Conservation (phyloP, 371 early-diverging fungal species). For the Actinomucor elegans region DNA sequence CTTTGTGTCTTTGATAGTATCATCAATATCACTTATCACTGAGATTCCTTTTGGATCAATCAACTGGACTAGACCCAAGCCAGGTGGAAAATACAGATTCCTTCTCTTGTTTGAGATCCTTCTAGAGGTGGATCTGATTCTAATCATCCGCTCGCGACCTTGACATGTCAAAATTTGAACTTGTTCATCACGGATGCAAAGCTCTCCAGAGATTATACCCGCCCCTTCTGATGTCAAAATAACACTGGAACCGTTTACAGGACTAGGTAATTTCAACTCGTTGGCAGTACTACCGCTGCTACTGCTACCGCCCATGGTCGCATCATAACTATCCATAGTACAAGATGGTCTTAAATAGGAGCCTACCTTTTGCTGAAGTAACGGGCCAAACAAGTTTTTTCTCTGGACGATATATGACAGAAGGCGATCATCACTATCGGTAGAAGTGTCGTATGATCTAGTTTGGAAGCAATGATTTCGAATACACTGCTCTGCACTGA, state of each 20-base stretch:
- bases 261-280: background rate
- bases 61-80: constrained; percentile 45
- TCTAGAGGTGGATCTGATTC: constrained; percentile 10
- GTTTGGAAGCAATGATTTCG: background rate
- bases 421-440: background rate
- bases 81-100: constrained; percentile 10
- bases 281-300: background rate
- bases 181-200: constrained; percentile 14
- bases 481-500: constrained; percentile 3
- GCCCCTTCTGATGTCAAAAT: background rate
- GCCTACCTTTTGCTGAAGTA: background rate
- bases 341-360: no score
- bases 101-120: background rate
- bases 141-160: constrained; percentile 23
- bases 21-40: constrained; percentile 86
- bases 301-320: background rate
- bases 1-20: constrained; percentile 83
- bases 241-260: background rate
- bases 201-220: constrained; percentile 31
- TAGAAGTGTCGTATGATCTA: background rate
- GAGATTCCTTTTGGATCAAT: constrained; percentile 67
- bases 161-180: constrained; percentile 24
- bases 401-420: background rate
- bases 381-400: no score
- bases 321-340: no score